Evolutionary conservation across 2,329 filamentous ascomycete species (phyloP), one percentile per base, ranked within the genome.

Genomic region (Colletotrichum sp.): DNA sequence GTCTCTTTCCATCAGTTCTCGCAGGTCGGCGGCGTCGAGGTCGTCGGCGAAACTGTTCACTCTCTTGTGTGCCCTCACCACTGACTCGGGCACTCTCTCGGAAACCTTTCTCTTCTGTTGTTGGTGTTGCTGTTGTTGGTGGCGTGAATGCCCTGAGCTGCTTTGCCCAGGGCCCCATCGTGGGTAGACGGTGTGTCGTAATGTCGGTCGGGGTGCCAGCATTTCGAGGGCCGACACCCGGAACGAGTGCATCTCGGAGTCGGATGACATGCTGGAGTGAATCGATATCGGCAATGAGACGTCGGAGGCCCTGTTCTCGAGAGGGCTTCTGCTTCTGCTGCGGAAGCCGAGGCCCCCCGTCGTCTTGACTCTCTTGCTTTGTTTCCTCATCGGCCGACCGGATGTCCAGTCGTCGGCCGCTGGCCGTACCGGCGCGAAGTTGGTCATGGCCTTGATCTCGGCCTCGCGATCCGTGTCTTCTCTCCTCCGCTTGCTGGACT

Each of bases 1-100:
- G 81, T 99, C 97, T 76, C 97, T 90, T 80, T 99, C 97, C 91
- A 99, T 94, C 34, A 99, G 88, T 82, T 98, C 95, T 75, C 96
- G 91, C 52, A 99, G 84, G 79, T 95, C 96, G 68, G 94, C 92
- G 5, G 97, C 94, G 84, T 95, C 95, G 71, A 99, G 89, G 75
- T 95, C 94, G 82, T 99, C 95, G 26, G 96, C 97, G 60, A 99
- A 85, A 84, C 94, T 86, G 85, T 95, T 85, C 82, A 94, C 85
- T 81, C 92, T 85, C 85, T 93, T 92, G 79, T 91, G 91, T 5
- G 90, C 90, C 78, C 89, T 92, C 32, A 93, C 81, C 0, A 87
- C 89, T 49, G 92, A 92, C 76, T 95, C 92, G n/a, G 89, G 85
- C 78, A 87, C 83, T 39, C 87, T 83, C 77, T 90, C 84, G 78